Percentiles rank a stretch among this genome's conserved stretches.
phyloP scores from a whole-genome alignment of 139 green algal species.

The Chlamydomonas incerta region DNA sequence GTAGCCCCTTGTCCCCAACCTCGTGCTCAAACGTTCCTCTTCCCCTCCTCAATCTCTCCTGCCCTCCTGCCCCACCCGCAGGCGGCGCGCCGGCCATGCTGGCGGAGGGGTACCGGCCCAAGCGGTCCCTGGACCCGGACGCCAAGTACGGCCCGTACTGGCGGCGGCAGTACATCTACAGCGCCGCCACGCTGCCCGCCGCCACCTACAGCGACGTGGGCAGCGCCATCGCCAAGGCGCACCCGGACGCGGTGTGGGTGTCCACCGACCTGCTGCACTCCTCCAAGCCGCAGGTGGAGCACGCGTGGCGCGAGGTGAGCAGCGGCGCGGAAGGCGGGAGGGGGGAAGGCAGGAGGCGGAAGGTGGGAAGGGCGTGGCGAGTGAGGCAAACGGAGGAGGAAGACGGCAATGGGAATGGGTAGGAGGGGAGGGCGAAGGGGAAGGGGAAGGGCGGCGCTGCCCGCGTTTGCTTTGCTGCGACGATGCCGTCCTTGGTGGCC shows the following conservation, averaged over 20 bases:
- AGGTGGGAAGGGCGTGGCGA: too few relatives aligned
- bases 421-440: too few relatives aligned
- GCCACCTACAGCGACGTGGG: conserved; percentile 73
- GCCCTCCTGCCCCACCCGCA: background rate
- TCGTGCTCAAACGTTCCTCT: too few relatives aligned
- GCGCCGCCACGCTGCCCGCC: conserved; percentile 91
- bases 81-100: conserved; percentile 50
- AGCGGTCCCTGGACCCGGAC: conserved; percentile 15
- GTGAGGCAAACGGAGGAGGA: too few relatives aligned
- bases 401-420: too few relatives aligned
- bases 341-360: too few relatives aligned
- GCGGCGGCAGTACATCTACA: conserved; percentile 91
- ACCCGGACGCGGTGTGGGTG: conserved; percentile 81
- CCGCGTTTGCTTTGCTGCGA: too few relatives aligned
- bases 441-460: too few relatives aligned
- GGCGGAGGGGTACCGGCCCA: conserved; percentile 26
- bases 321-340: too few relatives aligned
- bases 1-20: too few relatives aligned
- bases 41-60: background rate
- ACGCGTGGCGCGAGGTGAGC: conserved; percentile 53
- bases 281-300: conserved; percentile 56
- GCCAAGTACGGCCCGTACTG: conserved; percentile 53
- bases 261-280: conserved; percentile 77
- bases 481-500: too few relatives aligned
- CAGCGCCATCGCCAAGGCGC: conserved; percentile 66